Conservation (phyloP, 78 protist species). For the Pigoraptor vietnamica region DNA sequence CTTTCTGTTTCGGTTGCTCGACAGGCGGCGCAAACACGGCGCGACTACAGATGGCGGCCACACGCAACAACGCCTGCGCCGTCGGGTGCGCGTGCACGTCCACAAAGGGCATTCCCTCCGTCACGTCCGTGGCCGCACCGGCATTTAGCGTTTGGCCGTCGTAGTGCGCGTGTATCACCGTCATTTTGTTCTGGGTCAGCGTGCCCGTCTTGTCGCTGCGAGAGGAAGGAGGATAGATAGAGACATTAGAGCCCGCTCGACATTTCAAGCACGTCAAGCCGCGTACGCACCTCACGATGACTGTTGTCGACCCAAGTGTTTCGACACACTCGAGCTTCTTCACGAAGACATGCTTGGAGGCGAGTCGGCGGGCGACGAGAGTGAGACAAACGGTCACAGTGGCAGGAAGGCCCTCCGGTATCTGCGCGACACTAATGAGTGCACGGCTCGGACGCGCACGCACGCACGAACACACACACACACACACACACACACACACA, state of each 20-base stretch:
- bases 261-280: no score
- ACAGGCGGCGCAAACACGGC: conserved; percentile 32
- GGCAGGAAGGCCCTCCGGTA: conserved; percentile 79
- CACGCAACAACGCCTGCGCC: background rate
- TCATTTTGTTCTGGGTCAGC: conserved; percentile 76
- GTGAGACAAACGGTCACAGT: conserved; percentile 85
- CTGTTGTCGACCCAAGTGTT: conserved; percentile 89
- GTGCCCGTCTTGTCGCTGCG: conserved; percentile 60
- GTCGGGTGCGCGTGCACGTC: background rate
- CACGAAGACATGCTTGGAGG: conserved; percentile 76
- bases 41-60: conserved; percentile 10
- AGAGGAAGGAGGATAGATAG: no score
- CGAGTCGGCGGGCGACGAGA: conserved; percentile 80
- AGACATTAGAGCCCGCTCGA: background rate
- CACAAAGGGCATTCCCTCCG: background rate
- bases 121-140: background rate
- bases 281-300: conserved; percentile 53
- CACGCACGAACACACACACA: no score
- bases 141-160: background rate
- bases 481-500: no score
- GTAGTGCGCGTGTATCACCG: background rate
- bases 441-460: no score
- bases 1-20: background rate
- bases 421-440: background rate
- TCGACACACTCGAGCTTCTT: conserved; percentile 45